Evolutionary conservation across 768 basidiomycete genomes (phyloP).

Genomic region (Xerocomus potaroensis): DNA sequence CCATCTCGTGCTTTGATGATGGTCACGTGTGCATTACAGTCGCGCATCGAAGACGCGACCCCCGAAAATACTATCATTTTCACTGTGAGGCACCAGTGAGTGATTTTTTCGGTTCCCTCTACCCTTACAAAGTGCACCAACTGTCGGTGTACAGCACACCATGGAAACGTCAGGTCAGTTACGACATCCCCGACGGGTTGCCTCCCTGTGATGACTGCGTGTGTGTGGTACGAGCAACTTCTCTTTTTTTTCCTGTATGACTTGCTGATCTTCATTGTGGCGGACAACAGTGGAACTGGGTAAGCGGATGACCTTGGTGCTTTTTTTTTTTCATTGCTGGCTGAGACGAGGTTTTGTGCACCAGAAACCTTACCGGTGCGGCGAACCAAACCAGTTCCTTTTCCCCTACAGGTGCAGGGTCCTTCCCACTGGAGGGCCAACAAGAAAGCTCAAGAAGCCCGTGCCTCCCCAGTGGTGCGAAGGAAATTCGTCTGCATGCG

Average conservation of each 20-base stretch:
- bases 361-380: constrained; percentile 9
- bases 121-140: background rate
- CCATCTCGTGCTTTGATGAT: background rate
- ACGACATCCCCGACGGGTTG: constrained; percentile 5
- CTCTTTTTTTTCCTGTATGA: background rate
- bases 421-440: background rate
- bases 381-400: constrained; percentile 7
- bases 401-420: background rate
- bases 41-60: background rate
- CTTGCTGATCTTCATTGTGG: background rate
- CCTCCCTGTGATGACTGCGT: constrained; percentile 4
- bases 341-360: background rate
- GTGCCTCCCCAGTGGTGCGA: constrained; percentile 3
- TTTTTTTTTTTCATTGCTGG: background rate
- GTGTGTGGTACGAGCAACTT: constrained; percentile 2
- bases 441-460: constrained; percentile 7
- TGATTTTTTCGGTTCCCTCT: background rate
- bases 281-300: constrained; percentile 5
- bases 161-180: background rate
- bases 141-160: constrained; percentile 6
- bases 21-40: background rate
- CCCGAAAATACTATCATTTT: constrained; percentile 2
- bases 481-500: constrained; percentile 2
- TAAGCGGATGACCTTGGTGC: background rate
- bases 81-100: background rate